phyloP scores from a whole-genome alignment of 108 stramenopile species.

The Craspedostauros australis region DNA sequence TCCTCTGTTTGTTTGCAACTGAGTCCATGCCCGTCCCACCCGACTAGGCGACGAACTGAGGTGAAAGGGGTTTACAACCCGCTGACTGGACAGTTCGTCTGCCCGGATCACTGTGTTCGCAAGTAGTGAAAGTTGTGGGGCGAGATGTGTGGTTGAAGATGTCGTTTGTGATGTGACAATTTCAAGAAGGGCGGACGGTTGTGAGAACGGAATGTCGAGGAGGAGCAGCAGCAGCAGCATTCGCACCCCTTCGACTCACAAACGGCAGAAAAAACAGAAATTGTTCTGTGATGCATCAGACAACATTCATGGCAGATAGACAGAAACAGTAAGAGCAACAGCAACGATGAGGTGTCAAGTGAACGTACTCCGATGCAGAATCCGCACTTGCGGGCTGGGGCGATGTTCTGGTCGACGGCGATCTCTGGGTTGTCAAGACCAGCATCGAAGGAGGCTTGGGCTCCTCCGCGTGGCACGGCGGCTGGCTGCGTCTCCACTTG shows the following conservation, averaged over 20 bases:
- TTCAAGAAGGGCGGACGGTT: too few species aligned
- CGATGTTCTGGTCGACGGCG: conserved; percentile 39
- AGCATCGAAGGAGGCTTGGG: conserved; percentile 3
- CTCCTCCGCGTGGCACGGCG: conserved; percentile 1
- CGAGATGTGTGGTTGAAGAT: not conserved
- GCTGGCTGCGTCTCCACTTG: conserved; percentile 8
- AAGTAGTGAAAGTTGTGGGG: not conserved
- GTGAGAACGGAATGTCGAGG: too few species aligned
- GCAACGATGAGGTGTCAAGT: not conserved
- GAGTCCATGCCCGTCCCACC: too few species aligned
- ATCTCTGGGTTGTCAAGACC: conserved; percentile 45
- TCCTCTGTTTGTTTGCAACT: too few species aligned
- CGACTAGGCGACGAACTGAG: too few species aligned
- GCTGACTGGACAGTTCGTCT: conserved; percentile 75
- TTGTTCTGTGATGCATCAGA: too few species aligned
- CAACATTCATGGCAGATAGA: too few species aligned
- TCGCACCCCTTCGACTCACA: too few species aligned
- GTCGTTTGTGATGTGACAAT: too few species aligned
- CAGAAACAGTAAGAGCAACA: not conserved
- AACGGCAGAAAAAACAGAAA: too few species aligned
- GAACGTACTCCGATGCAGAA: conserved; percentile 72
- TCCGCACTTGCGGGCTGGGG: conserved; percentile 64
- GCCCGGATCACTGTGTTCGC: conserved; percentile 61
- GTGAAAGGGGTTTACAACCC: too few species aligned
- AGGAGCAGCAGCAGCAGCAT: too few species aligned